phyloP scores from a whole-genome alignment of 139 green algal genomes.

The Chara braunii region DNA sequence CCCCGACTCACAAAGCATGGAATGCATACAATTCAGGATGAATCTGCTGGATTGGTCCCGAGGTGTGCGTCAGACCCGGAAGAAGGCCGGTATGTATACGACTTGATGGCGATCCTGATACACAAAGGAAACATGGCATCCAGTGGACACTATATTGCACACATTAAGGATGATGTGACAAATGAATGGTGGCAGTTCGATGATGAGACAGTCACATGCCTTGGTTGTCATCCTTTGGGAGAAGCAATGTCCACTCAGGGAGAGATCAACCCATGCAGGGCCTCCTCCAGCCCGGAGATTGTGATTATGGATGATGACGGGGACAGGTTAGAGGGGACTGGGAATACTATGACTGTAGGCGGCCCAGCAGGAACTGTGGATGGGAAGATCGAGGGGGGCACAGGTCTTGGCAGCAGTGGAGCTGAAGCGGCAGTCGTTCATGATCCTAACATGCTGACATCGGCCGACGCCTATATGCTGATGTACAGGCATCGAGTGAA shows the following conservation, averaged over 20 bases:
- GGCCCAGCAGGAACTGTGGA: background rate
- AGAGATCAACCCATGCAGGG: too few species aligned
- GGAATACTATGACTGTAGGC: too few species aligned
- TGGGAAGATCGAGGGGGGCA: background rate
- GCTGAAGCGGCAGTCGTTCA: too few species aligned
- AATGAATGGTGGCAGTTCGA: constrained; percentile 80
- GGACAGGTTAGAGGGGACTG: too few species aligned
- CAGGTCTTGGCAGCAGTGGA: background rate
- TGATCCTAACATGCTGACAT: constrained; percentile 9
- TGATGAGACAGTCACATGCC: constrained; percentile 56
- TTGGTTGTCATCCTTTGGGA: constrained; percentile 18
- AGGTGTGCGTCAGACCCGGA: background rate
- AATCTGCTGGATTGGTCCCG: constrained; percentile 1
- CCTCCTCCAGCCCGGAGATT: too few species aligned
- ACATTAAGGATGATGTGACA: background rate
- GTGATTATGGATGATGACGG: too few species aligned
- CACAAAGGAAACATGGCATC: constrained; percentile 70
- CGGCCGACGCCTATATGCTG: constrained; percentile 31
- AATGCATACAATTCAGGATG: background rate
- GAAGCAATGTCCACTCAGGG: too few species aligned
- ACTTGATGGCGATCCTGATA: constrained; percentile 68
- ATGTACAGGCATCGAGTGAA: constrained; percentile 17
- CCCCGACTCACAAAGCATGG: constrained; percentile 22
- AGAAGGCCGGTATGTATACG: constrained; percentile 2
- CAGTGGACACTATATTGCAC: constrained; percentile 72